Base-by-base conservation (phyloP, 441 rosid genomes). In the Hura crepitans region DNA sequence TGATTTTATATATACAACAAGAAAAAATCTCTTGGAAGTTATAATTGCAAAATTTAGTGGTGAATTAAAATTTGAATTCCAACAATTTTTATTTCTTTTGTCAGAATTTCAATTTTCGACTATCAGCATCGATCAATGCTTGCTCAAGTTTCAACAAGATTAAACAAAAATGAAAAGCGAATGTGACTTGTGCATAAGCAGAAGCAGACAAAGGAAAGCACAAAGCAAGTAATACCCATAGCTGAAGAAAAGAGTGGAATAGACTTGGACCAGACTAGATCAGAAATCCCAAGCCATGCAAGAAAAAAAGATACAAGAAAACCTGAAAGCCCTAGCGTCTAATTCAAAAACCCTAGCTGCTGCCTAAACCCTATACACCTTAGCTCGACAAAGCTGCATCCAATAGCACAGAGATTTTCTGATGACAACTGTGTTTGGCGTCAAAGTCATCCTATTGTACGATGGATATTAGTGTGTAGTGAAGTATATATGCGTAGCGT, bases 201-300 rank as follows among this genome's bases (percentile, higher is more conserved):
- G 51, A 65, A 65, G 68, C 56, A 65, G 68, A 65, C 68, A 46
- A 65, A 11, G 5, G 7, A 46, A 46, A 15, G 55, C 55, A n/a
- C 27, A 65, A 49, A 49, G 43, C 14, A 65, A 49, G 37, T 10
- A 30, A 31, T 28, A 28, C 9, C 3, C 57, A 39, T 37, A 62
- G 47, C 49, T 30, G 49, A 22, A 5, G 0, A 53, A 8, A 42
- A 62, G 27, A 28, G 15, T 11, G 28, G 0, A 4, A n/a, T 37
- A 35, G 20, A 25, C 2, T 7, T 17, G 45, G 67, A 43, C 53
- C 35, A 64, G 68, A 65, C 15, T 31, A 49, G 23, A 51, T 10
- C 59, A 49, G 70, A 66, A 53, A n/a, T 35, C 61, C 47, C 45
- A 66, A 53, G 8, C 70, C 70, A 66, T 54, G 70, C 70, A 42